phyloP scores from a whole-genome alignment of 2,329 filamentous ascomycete species.

The Ophiostoma sp. region DNA sequence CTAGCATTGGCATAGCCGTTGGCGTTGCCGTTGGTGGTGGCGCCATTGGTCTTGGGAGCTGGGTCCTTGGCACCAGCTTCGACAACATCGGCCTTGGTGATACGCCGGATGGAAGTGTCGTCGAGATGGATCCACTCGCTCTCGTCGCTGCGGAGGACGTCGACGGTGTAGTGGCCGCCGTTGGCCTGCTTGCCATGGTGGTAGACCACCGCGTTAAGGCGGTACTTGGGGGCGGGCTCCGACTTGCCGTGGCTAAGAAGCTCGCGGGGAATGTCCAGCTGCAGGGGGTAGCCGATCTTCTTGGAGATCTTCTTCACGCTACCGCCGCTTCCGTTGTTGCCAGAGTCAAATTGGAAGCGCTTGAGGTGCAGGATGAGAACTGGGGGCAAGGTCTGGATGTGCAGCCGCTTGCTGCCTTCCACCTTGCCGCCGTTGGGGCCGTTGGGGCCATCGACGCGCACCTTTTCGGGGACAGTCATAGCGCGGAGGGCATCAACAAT shows the following conservation, averaged over 20 bases:
- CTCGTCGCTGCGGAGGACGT: constrained; percentile 90
- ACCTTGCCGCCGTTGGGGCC: constrained; percentile 72
- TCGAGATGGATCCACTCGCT: constrained; percentile 94
- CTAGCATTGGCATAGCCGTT: constrained; percentile 71
- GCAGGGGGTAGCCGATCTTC: constrained; percentile 89
- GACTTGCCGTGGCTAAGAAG: constrained; percentile 64
- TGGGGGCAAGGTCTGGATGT: constrained; percentile 85
- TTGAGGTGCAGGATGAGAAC: constrained; percentile 94
- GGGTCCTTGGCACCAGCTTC: constrained; percentile 76
- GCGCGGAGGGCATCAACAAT: constrained; percentile 87
- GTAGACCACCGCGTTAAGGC: constrained; percentile 85
- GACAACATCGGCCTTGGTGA: constrained; percentile 79
- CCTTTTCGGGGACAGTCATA: constrained; percentile 73
- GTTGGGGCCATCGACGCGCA: constrained; percentile 68
- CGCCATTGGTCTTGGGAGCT: constrained; percentile 42
- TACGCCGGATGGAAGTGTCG: constrained; percentile 81
- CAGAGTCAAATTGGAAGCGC: constrained; percentile 90
- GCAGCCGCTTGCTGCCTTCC: constrained; percentile 84
- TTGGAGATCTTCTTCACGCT: constrained; percentile 99
- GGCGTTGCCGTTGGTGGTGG: constrained; percentile 44
- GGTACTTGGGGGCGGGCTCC: constrained; percentile 68
- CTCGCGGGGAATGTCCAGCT: constrained; percentile 88
- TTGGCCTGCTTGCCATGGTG: constrained; percentile 97
- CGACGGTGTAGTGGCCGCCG: constrained; percentile 96
- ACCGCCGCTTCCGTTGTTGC: constrained; percentile 56